Evolutionary conservation across 768 basidiomycete genomes (phyloP), one percentile per base, ranked within the genome.

Genomic region (Multifurca ochricompacta): DNA sequence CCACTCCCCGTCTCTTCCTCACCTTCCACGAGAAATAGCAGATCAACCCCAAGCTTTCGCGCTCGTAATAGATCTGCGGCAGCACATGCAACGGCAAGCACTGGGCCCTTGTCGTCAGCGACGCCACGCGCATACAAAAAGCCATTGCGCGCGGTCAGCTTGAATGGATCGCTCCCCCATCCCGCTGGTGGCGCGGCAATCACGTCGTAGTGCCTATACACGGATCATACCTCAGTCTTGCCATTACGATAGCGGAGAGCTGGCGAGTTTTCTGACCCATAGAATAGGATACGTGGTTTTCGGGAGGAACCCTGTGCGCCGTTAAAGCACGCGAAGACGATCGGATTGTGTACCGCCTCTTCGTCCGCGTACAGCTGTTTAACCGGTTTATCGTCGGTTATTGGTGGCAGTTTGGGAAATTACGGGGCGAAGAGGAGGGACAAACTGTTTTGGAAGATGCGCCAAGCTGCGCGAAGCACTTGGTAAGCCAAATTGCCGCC

Each of bases 1-100:
- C 75, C 68, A 65, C 92, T 95, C 1, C 95, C 95, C n/a, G 81
- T 82, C 67, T 99, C 96, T 66, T 96, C 96, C 66, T 98, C 95
- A 0, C 96, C 96, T 69, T 99, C 96, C 14, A 98, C 82, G 48
- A 97, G 68, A 66, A 98, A 82, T 5, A 97, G 83, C 1, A 99
- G 67, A 64, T 99, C 96, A 0, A 93, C 77, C 21, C 80, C 89
- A 3, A 99, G 78, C 10, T 83, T 78, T 1, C 91, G 76, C 11
- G 74, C 73, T 25, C 81, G 74, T 3, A 93, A 77, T 40, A 98
- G 67, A 19, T 88, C 81, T 0, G 92, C 88, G 10, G 85, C 91
- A 1, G 96, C 96, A 60, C 83, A 90, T 0, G 95, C 96, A 14
- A 84, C 78, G 1, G 94, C 92, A 56, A 98, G 77, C 42, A 96